phyloP scores from a whole-genome alignment of 1,139 yeast species.

The Geotrichum europaeum region DNA sequence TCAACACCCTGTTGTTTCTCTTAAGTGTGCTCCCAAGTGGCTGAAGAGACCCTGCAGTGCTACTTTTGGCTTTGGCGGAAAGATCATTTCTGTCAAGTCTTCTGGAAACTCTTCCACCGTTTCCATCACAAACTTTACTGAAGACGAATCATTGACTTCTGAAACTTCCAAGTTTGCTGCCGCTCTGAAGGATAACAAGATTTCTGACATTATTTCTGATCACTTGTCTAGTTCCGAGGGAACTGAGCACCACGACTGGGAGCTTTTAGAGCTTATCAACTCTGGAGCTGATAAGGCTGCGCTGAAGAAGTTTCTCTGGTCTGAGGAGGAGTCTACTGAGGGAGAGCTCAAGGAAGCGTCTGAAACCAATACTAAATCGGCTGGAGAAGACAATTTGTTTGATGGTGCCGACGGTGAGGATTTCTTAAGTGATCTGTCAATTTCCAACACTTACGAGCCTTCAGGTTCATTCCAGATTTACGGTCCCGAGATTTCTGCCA shows the following conservation, averaged over 20 bases:
- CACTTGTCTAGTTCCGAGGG: constrained; percentile 41
- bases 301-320: constrained; percentile 27
- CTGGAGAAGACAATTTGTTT: constrained; percentile 24
- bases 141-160: constrained; percentile 34
- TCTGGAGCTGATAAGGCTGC: constrained; percentile 42
- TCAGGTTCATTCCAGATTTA: constrained; percentile 42
- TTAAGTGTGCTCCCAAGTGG: constrained; percentile 87
- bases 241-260: constrained; percentile 70
- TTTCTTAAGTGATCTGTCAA: constrained; percentile 28
- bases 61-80: constrained; percentile 91
- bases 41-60: constrained; percentile 69
- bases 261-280: constrained; percentile 50
- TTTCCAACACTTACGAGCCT: constrained; percentile 33
- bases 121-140: constrained; percentile 45
- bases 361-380: constrained; percentile 13
- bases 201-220: constrained; percentile 48
- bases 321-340: constrained; percentile 21
- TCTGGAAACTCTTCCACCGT: constrained; percentile 41
- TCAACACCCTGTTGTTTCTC: constrained; percentile 55
- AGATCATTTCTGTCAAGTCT: constrained; percentile 55
- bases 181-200: constrained; percentile 56
- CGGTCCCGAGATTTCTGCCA: constrained; percentile 37
- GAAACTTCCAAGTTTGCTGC: constrained; percentile 45
- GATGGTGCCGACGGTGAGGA: constrained; percentile 31
- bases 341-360: constrained; percentile 25